phyloP scores from a whole-genome alignment of 192 early-diverging fungal species.

The Diversispora epigaea region DNA sequence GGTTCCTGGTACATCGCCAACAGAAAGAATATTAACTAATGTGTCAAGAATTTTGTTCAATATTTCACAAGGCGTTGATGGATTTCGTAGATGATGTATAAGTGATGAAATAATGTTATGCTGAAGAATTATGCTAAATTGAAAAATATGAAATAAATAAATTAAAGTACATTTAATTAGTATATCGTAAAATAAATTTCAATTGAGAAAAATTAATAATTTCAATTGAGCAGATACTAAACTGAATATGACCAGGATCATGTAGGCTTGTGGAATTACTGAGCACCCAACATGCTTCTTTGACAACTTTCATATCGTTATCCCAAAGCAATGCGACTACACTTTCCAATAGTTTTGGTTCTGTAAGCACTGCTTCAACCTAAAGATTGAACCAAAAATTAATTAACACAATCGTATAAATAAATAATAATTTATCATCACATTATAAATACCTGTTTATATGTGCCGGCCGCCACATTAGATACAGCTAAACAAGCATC shows the following conservation, averaged over 20 bases:
- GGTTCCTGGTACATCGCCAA: constrained; percentile 8
- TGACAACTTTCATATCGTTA: constrained; percentile 13
- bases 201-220: neutral
- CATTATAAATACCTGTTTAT: constrained; percentile 7
- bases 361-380: constrained; percentile 11
- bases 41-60: constrained; percentile 20
- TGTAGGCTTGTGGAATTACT: constrained; percentile 18
- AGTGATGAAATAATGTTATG: constrained; percentile 5
- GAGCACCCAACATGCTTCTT: constrained; percentile 22
- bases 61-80: constrained; percentile 12
- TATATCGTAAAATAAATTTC: too few relatives aligned
- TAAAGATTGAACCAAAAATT: neutral
- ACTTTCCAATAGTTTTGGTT: constrained; percentile 4
- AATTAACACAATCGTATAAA: neutral
- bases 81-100: constrained; percentile 18
- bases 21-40: constrained; percentile 19
- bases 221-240: neutral
- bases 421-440: neutral
- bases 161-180: neutral
- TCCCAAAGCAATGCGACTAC: constrained; percentile 23
- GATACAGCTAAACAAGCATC: constrained; percentile 23
- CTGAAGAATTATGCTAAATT: constrained; percentile 15
- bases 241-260: constrained; percentile 7
- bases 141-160: neutral
- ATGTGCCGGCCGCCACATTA: constrained; percentile 20